Base-by-base conservation (phyloP, 768 basidiomycete genomes). In the Mycena rosella region DNA sequence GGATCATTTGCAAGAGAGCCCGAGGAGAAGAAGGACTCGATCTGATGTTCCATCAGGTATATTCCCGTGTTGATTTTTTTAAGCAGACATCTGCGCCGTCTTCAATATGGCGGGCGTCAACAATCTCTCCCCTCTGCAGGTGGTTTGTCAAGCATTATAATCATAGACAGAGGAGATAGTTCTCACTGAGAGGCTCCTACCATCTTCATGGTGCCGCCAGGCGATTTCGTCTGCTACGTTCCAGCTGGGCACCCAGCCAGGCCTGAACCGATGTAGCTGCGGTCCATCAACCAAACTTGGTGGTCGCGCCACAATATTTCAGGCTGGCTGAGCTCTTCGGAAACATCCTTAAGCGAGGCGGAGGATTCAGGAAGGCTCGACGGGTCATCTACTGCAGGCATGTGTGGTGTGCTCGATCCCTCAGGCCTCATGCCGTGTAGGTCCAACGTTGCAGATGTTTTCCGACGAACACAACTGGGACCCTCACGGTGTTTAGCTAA, bases 21-120 rank as follows among this genome's bases (percentile, higher is more conserved):
- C 5, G 71, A 38, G 0, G 71, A 64, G 14, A 77, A 58, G 73
- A 75, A 74, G 48, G n/a, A 47, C 0, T 56, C 68, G 30, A 85
- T 80, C 1, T 75, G 67, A n/a, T 44, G 15, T 76, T 57, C 40
- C 85, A 83, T 0, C 74, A 15, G 18, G 78, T 73, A 49, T 59
- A 69, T 34, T 1, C 36, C 34, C 2, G 10, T 20, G 1, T 24
- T 13, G 5, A 36, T n/a, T 18, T 53, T n/a, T 53, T 53, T 8
- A 36, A 53, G 32, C 29, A 32, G 20, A 53, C 52, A 53, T 20
- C 30, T 5, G 9, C 7, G 17, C 52, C 52, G 9, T 53, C 52
- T n/a, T 11, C 2, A 6, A 56, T 48, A 1, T 47, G 58, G 24
- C 24, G 22, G 3, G 58, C 47, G 32, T 60, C 60, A 14, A 52